phyloP scores from a whole-genome alignment of 352 stramenopile species.

The Phytophthora pisi region DNA sequence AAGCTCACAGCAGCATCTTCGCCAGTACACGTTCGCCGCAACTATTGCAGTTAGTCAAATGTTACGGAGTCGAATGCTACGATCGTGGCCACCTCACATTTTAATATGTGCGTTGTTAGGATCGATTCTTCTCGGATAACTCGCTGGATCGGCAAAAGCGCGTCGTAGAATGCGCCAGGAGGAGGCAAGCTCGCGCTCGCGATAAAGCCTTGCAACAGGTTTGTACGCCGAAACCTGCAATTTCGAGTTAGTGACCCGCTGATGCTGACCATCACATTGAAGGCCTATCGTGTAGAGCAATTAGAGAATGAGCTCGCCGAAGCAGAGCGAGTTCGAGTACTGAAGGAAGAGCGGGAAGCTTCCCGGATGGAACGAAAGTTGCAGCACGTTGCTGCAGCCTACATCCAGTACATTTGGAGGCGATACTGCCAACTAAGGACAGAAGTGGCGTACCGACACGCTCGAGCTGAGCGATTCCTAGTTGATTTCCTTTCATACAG shows the following conservation, averaged over 20 bases:
- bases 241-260: background rate
- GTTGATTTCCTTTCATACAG: constrained; percentile 38
- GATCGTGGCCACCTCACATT: background rate
- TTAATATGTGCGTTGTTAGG: constrained; percentile 28
- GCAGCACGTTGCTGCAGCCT: constrained; percentile 63
- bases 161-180: constrained; percentile 62
- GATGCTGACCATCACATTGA: background rate
- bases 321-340: constrained; percentile 29
- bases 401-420: constrained; percentile 74
- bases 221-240: background rate
- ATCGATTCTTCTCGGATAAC: constrained; percentile 79
- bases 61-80: background rate
- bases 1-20: constrained; percentile 37
- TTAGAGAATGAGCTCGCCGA: constrained; percentile 62
- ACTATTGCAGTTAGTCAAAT: constrained; percentile 40
- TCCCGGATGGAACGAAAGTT: constrained; percentile 66
- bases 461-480: constrained; percentile 38
- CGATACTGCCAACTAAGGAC: constrained; percentile 20
- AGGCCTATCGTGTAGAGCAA: constrained; percentile 53
- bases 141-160: constrained; percentile 62
- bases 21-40: constrained; percentile 40
- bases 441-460: constrained; percentile 18
- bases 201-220: constrained; percentile 67
- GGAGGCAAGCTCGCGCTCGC: constrained; percentile 52
- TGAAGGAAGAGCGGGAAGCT: constrained; percentile 59